Evolutionary conservation across 2,329 filamentous ascomycete genomes (phyloP).

Genomic region (Karstenula rhodostoma): DNA sequence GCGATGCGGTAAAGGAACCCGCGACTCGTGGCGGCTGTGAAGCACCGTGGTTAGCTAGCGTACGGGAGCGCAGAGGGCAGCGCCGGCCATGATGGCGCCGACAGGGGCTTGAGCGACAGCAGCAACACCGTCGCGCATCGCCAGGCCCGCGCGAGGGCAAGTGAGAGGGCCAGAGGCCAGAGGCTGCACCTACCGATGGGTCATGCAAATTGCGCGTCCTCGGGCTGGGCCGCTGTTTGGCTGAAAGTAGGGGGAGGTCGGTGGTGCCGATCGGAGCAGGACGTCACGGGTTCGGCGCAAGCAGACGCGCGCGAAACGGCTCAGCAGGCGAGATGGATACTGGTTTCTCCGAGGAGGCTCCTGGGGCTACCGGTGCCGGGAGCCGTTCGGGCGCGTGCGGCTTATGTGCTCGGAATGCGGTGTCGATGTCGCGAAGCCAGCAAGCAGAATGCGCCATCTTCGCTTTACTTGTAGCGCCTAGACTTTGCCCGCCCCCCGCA

Average conservation of each 20-base stretch:
- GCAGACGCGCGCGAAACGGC: conserved; percentile 16
- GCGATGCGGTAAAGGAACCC: conserved; percentile 39
- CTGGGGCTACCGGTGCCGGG: conserved; percentile 28
- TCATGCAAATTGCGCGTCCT: conserved; percentile 51
- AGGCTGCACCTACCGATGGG: conserved; percentile 46
- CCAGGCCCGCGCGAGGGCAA: background rate
- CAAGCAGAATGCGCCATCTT: conserved; percentile 5
- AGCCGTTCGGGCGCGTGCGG: conserved; percentile 38
- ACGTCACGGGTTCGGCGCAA: conserved; percentile 14
- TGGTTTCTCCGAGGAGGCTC: conserved; percentile 40
- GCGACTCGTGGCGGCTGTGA: conserved; percentile 28
- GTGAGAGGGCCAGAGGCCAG: conserved; percentile 12
- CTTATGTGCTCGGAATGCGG: conserved; percentile 50
- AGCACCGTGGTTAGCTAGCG: conserved; percentile 19
- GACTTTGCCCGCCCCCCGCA: background rate
- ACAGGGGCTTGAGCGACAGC: conserved; percentile 8
- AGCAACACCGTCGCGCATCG: conserved; percentile 8
- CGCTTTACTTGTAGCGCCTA: conserved; percentile 13
- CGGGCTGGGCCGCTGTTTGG: conserved; percentile 49
- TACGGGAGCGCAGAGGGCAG: conserved; percentile 24
- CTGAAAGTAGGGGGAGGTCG: conserved; percentile 43
- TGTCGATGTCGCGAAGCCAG: conserved; percentile 35
- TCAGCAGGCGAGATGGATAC: conserved; percentile 43
- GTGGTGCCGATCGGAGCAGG: conserved; percentile 45
- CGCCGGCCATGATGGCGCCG: conserved; percentile 23